Percentiles rank a stretch among this genome's conserved stretches.
phyloP scores from a whole-genome alignment of 176 grass and related monocot genomes.

The Oryza glaberrima region DNA sequence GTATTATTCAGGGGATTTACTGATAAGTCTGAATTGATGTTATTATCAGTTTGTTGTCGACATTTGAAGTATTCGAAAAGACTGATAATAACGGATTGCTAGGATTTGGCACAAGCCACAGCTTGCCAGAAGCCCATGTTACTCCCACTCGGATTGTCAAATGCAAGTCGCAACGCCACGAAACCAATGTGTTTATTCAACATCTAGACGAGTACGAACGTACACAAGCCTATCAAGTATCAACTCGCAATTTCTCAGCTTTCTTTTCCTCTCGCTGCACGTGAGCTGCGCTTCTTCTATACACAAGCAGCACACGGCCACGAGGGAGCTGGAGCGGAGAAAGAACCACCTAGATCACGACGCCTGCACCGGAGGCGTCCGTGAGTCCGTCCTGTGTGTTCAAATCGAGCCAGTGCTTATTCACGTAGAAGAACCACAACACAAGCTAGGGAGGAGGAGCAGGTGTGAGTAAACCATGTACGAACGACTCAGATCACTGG shows the following conservation, averaged over 20 bases:
- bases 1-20: too few relatives aligned
- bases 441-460: background rate
- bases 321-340: background rate
- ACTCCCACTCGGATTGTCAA: background rate
- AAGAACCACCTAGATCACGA: too few relatives aligned
- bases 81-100: too few relatives aligned
- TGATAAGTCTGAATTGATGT: too few relatives aligned
- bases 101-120: too few relatives aligned
- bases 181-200: background rate
- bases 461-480: background rate
- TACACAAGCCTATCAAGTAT: background rate
- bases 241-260: background rate
- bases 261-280: background rate
- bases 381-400: background rate
- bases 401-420: constrained; percentile 3
- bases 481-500: background rate
- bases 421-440: background rate
- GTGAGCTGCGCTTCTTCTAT: background rate
- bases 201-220: background rate
- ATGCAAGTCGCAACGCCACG: background rate
- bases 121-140: too few relatives aligned
- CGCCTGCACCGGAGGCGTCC: background rate
- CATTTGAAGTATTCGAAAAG: too few relatives aligned
- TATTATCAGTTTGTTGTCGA: too few relatives aligned
- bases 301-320: too few relatives aligned